phyloP scores from a whole-genome alignment of 2,329 filamentous ascomycete species.

The Emmonsia crescens region DNA sequence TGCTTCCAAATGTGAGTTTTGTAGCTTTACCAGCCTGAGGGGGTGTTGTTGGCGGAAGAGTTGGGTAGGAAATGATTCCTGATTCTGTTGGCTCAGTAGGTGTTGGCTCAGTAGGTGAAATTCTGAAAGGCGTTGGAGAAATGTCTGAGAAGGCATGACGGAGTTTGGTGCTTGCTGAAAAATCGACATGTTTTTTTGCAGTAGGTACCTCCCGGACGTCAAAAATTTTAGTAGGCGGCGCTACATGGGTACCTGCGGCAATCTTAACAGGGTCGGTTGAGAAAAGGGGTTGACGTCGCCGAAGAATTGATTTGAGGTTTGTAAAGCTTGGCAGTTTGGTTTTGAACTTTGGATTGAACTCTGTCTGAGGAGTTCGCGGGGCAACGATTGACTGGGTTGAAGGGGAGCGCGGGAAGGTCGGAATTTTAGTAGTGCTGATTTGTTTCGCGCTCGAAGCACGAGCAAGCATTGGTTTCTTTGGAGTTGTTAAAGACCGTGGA shows the following conservation, averaged over 20 bases:
- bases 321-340: slow-evolving; percentile 40
- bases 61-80: slow-evolving; percentile 23
- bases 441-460: slow-evolving; percentile 48
- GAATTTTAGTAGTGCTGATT: slow-evolving; percentile 44
- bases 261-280: slow-evolving; percentile 49
- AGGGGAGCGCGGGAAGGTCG: slow-evolving; percentile 42
- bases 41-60: slow-evolving; percentile 29
- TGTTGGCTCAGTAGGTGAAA: slow-evolving; percentile 21
- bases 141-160: slow-evolving; percentile 25
- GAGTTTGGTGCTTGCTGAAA: slow-evolving; percentile 58
- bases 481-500: slow-evolving; percentile 56
- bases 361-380: slow-evolving; percentile 35
- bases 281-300: slow-evolving; percentile 48
- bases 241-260: slow-evolving; percentile 47
- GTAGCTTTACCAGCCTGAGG: slow-evolving; percentile 16
- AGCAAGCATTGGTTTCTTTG: slow-evolving; percentile 64
- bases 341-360: slow-evolving; percentile 37
- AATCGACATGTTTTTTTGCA: slow-evolving; percentile 69
- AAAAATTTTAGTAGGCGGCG: slow-evolving; percentile 20
- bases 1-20: slow-evolving; percentile 9
- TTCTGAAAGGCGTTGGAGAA: slow-evolving; percentile 34
- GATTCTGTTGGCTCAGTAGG: slow-evolving; percentile 23
- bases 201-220: slow-evolving; percentile 51
- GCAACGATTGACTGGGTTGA: slow-evolving; percentile 41
- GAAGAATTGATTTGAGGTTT: slow-evolving; percentile 54